Percentiles rank a stretch among this genome's conserved stretches.
phyloP scores from a whole-genome alignment of 108 stramenopile species.

The Chaetoceros tenuissimus region DNA sequence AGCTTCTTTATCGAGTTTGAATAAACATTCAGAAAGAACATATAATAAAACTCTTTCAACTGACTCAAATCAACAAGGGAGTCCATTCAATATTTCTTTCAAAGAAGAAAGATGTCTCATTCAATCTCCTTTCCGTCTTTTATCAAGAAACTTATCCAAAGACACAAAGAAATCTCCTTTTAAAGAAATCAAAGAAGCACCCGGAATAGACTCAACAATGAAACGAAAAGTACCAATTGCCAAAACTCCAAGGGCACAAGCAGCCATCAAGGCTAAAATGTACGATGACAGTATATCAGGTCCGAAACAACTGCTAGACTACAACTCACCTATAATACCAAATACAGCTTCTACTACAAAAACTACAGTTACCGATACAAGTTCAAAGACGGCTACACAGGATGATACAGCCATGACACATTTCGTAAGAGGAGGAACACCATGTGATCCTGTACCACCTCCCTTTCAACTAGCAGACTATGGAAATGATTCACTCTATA shows the following conservation, averaged over 20 bases:
- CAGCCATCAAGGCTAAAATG: slow-evolving; percentile 6
- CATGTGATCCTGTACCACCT: slow-evolving; percentile 42
- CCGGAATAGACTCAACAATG: neutral
- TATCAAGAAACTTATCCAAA: neutral
- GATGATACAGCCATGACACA: slow-evolving; percentile 16
- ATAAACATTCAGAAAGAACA: too few relatives aligned
- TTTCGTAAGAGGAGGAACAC: slow-evolving; percentile 50
- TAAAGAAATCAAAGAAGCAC: neutral
- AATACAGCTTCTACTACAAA: too few relatives aligned
- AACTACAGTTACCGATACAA: too few relatives aligned
- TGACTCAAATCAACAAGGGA: too few relatives aligned
- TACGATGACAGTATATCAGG: neutral
- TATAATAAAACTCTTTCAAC: too few relatives aligned
- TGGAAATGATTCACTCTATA: slow-evolving; percentile 68
- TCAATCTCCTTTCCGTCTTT: too few relatives aligned
- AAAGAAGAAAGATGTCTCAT: too few relatives aligned
- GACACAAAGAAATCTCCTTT: neutral
- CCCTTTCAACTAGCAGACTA: slow-evolving; percentile 56
- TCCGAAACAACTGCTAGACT: neutral
- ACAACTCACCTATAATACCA: neutral
- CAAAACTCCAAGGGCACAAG: slow-evolving; percentile 5
- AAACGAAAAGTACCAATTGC: slow-evolving; percentile 1
- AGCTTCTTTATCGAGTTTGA: too few relatives aligned
- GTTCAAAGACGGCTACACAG: neutral
- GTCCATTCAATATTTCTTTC: too few relatives aligned